Evolutionary conservation across 2,329 filamentous ascomycete species (phyloP).

Genomic region (Botrytis fabae): DNA sequence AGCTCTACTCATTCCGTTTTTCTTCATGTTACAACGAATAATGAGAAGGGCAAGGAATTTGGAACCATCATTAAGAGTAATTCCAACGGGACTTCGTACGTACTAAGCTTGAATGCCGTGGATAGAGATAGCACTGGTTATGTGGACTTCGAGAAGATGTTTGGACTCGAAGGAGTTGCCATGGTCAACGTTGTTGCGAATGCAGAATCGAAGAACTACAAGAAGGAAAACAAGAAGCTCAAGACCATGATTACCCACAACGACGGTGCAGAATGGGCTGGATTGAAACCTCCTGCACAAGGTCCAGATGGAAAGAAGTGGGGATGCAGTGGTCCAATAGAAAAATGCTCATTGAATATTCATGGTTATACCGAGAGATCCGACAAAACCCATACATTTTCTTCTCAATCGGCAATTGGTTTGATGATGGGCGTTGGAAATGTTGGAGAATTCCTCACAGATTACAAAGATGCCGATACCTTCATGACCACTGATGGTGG

Average conservation of each 20-base stretch:
- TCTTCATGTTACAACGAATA: constrained; percentile 82
- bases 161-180: constrained; percentile 85
- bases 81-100: constrained; percentile 95
- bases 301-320: constrained; percentile 72
- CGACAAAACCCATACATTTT: constrained; percentile 82
- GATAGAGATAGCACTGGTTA: constrained; percentile 77
- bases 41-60: constrained; percentile 63
- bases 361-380: constrained; percentile 92
- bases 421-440: constrained; percentile 91
- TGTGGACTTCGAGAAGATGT: constrained; percentile 96
- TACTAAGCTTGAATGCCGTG: constrained; percentile 76
- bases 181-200: constrained; percentile 86
- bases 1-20: constrained; percentile 95
- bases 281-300: constrained; percentile 68
- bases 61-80: constrained; percentile 97
- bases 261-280: constrained; percentile 85
- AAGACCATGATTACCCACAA: constrained; percentile 95
- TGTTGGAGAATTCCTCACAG: constrained; percentile 61
- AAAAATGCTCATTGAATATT: constrained; percentile 82
- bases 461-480: constrained; percentile 66
- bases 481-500: constrained; percentile 93
- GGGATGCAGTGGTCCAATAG: constrained; percentile 62
- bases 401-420: constrained; percentile 83
- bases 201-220: constrained; percentile 52
- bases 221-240: constrained; percentile 71